Base-by-base conservation (phyloP, 2,329 filamentous ascomycete species). In the Didymella sp. region DNA sequence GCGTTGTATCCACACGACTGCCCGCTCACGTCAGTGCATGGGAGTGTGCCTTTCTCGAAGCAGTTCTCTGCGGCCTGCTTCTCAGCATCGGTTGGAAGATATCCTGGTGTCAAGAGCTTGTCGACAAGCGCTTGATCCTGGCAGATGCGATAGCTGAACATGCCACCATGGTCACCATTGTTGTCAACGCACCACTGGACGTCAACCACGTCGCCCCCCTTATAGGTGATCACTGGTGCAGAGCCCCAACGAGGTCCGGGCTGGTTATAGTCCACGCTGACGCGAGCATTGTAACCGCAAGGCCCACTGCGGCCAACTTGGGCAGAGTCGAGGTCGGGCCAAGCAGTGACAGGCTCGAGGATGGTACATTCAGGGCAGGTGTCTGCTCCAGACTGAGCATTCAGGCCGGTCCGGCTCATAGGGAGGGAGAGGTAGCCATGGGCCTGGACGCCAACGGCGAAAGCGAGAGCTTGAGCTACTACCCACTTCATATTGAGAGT, bases 351-450 rank as follows among this genome's bases (percentile, higher is more conserved):
- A 0, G 72, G 71, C 45, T 74, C 72, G 7, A 73, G 62, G 25
- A 74, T 74, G 2, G 71, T 72, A 52, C 72, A 74, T 47, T 74
- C 72, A 9, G 72, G 72, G 61, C 72, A 74, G 8, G 72, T 73
- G 38, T 73, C 72, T 24, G 60, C 59, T 38, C 70, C 71, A 51
- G 69, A 65, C 37, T 73, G 64, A 9, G 72, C 72, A 51, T 74
- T 74, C 24, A 74, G 56, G 8, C 70, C 70, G 21, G 71, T 74
- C 9, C 71, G 66, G 53, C 71, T 74, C 71, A 73, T 74, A 2
- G 71, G 71, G 12, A 61, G 68, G 8, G 62, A 63, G 19, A 73
- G 66, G 31, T 74, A 74, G 35, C 71, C 71, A 66, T 74, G 71
- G 13, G 68, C 70, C n/a, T 66, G 51, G 2, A 70, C 62, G 15